Conservation (phyloP, 208 protist species). For the Crithidia mellificae region DNA sequence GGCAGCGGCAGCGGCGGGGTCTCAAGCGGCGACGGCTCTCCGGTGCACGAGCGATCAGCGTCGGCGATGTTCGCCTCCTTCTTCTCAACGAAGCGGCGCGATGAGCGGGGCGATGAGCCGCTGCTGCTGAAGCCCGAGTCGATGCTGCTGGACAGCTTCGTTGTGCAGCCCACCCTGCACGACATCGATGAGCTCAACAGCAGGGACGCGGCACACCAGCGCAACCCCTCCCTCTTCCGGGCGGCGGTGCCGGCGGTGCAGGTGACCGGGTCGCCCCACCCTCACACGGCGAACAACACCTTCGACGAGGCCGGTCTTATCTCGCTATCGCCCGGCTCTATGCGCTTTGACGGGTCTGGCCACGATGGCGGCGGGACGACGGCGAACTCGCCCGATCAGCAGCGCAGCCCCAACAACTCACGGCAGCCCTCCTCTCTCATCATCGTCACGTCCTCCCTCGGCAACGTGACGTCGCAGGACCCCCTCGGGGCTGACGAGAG, state of each 20-base stretch:
- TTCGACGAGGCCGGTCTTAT: constrained; percentile 10
- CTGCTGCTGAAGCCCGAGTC: constrained; percentile 23
- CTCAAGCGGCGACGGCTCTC: neutral
- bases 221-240: neutral
- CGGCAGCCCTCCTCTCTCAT: constrained; percentile 10
- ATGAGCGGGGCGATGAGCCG: constrained; percentile 14
- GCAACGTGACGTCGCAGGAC: constrained; percentile 4
- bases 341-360: neutral
- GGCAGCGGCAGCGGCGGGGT: neutral
- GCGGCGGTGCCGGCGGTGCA: neutral
- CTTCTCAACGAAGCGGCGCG: constrained; percentile 15
- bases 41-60: constrained; percentile 4
- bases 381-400: neutral
- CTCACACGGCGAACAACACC: neutral
- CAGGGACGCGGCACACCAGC: neutral
- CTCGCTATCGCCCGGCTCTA: neutral
- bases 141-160: constrained; percentile 39
- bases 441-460: constrained; percentile 15
- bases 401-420: neutral
- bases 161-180: constrained; percentile 25
- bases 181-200: neutral
- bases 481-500: constrained; percentile 3
- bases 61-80: constrained; percentile 11
- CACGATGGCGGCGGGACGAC: neutral
- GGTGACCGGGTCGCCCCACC: neutral